Evolutionary conservation across 345 rosid genomes (phyloP).

Genomic region (Lenwebbia sp.): DNA sequence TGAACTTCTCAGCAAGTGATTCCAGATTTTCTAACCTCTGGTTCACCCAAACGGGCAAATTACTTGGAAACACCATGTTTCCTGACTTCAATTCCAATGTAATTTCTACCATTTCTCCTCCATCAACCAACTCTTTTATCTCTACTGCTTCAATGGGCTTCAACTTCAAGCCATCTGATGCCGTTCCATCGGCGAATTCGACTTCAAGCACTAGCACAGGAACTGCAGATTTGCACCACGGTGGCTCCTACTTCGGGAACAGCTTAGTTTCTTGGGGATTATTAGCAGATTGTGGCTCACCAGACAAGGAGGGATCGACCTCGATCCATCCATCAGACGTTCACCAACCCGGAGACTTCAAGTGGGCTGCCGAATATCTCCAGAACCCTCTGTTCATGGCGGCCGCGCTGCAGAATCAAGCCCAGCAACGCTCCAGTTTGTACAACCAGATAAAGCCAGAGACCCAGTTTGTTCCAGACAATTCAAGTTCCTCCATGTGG

Average conservation of each 20-base stretch:
- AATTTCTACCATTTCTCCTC: constrained; percentile 7
- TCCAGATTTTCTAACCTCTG: background rate
- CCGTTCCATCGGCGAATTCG: background rate
- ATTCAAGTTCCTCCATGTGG: constrained; percentile 7
- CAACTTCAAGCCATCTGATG: background rate
- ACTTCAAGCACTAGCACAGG: background rate
- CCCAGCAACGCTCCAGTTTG: constrained; percentile 25
- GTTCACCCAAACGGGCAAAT: background rate
- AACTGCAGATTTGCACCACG: background rate
- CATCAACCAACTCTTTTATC: background rate
- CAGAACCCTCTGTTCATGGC: constrained; percentile 38
- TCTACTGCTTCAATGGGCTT: background rate
- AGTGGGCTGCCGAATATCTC: constrained; percentile 21
- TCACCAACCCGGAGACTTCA: constrained; percentile 5
- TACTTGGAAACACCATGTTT: background rate
- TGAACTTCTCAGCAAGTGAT: background rate
- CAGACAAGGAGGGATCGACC: constrained; percentile 6
- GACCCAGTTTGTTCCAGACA: constrained; percentile 30
- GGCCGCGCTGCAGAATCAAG: constrained; percentile 48
- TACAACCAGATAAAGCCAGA: constrained; percentile 68
- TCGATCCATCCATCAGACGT: constrained; percentile 3
- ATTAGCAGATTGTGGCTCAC: background rate
- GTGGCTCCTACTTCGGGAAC: background rate
- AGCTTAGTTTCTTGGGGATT: constrained; percentile 1
- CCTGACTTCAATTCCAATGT: constrained; percentile 18